phyloP scores from a whole-genome alignment of 768 basidiomycete genomes.

The Leccinellum albellum region DNA sequence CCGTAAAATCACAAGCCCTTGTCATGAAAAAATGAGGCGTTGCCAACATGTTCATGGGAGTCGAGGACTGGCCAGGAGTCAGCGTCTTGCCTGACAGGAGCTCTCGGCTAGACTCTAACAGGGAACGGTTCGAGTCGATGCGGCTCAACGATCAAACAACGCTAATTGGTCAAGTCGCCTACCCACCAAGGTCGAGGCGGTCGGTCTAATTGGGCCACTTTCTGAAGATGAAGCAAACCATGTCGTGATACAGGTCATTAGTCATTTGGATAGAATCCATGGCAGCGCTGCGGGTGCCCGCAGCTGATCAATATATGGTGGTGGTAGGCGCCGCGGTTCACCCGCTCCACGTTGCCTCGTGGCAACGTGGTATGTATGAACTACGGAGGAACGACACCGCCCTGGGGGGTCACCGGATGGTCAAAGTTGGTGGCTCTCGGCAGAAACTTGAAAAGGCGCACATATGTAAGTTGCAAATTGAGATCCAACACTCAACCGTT shows the following conservation, averaged over 20 bases:
- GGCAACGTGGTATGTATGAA: conserved; percentile 15
- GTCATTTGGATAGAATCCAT: not conserved
- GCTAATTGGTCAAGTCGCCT: not conserved
- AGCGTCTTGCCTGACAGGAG: too few species aligned
- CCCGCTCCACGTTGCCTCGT: not conserved
- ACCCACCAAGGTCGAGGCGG: not conserved
- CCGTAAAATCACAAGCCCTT: conserved; percentile 5
- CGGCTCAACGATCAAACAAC: not conserved
- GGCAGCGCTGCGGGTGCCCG: not conserved
- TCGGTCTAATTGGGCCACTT: not conserved
- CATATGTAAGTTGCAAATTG: not conserved
- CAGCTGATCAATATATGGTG: conserved; percentile 16
- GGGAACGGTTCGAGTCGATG: not conserved
- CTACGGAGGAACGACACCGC: conserved; percentile 9
- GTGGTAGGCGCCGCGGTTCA: not conserved
- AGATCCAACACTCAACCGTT: not conserved
- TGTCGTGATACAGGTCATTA: not conserved
- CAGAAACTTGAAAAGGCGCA: not conserved
- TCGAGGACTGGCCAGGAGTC: not conserved
- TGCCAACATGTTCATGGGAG: not conserved
- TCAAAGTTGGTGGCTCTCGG: conserved; percentile 1
- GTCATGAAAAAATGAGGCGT: too few species aligned
- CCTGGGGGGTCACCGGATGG: not conserved
- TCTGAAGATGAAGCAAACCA: not conserved
- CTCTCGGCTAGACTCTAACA: not conserved